A percentile compares a stretch with the other conserved stretches of the same genome.
Evolutionary conservation across 495 filamentous ascomycete genomes (phyloP).

Genomic region (Penicillium longicatenatum): DNA sequence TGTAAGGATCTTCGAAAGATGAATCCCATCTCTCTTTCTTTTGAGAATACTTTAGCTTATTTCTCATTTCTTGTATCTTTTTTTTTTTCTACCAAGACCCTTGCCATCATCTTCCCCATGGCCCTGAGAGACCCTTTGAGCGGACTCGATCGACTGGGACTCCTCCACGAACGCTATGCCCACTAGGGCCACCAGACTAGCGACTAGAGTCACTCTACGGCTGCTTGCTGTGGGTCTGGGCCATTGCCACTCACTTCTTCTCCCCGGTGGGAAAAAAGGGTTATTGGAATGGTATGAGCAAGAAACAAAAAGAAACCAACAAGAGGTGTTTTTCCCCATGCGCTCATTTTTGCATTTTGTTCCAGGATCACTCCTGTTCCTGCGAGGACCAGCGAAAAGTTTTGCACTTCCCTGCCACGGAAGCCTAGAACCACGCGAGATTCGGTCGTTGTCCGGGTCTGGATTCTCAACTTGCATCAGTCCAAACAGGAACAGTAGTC

Average conservation of each 20-base stretch:
- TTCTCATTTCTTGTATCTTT: background rate
- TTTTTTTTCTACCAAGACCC: slow-evolving; percentile 3
- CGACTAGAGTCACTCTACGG: slow-evolving; percentile 19
- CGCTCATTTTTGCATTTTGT: background rate
- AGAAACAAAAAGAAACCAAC: background rate
- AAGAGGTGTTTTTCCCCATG: background rate
- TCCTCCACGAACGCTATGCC: slow-evolving; percentile 27
- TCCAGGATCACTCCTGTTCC: background rate
- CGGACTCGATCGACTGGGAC: slow-evolving; percentile 22
- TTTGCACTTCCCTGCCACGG: background rate
- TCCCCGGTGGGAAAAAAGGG: background rate
- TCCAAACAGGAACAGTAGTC: slow-evolving; percentile 1
- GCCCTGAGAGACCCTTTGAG: slow-evolving; percentile 15
- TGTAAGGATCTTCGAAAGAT: slow-evolving; percentile 3
- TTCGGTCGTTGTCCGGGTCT: slow-evolving; percentile 13
- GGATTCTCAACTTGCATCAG: slow-evolving; percentile 6
- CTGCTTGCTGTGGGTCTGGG: slow-evolving; percentile 24
- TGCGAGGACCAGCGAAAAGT: slow-evolving; percentile 8
- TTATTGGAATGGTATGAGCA: slow-evolving; percentile 1
- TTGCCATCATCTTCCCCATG: slow-evolving; percentile 12
- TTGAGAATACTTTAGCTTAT: background rate
- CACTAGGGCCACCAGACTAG: slow-evolving; percentile 27
- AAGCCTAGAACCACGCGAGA: slow-evolving; percentile 14
- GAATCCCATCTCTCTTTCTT: background rate
- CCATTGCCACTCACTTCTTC: slow-evolving; percentile 7